Evolutionary conservation across 2,329 filamentous ascomycete genomes (phyloP).

Genomic region (Escovopsis sp.): DNA sequence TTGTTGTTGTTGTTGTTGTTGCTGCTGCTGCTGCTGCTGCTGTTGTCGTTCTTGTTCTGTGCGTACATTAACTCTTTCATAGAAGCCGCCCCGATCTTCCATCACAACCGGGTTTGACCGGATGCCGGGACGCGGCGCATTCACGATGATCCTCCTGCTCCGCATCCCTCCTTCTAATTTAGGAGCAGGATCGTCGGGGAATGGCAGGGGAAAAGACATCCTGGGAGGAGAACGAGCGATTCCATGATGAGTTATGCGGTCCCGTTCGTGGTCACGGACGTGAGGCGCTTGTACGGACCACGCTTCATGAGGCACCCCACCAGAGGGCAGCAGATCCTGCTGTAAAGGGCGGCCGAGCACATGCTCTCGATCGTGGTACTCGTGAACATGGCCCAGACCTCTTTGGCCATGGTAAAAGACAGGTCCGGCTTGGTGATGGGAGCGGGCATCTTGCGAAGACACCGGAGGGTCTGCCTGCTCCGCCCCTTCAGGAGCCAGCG

Average conservation of each 20-base stretch:
- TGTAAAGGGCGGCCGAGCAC: background rate
- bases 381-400: constrained; percentile 7
- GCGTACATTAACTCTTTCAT: constrained; percentile 15
- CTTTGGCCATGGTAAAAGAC: constrained; percentile 9
- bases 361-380: constrained; percentile 5
- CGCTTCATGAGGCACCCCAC: constrained; percentile 4
- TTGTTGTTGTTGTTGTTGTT: no score
- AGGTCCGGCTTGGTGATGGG: constrained; percentile 10
- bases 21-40: no score
- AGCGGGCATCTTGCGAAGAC: constrained; percentile 7
- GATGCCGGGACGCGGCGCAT: constrained; percentile 16
- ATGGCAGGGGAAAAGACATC: constrained; percentile 4
- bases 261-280: background rate
- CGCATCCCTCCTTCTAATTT: constrained; percentile 8
- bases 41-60: constrained; percentile 1
- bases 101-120: constrained; percentile 21
- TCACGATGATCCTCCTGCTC: constrained; percentile 15
- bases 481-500: constrained; percentile 15
- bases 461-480: constrained; percentile 9
- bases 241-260: constrained; percentile 1
- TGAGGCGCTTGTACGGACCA: constrained; percentile 1
- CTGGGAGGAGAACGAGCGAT: background rate
- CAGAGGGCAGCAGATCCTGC: background rate
- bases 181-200: constrained; percentile 7
- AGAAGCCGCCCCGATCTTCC: constrained; percentile 24